Percentiles rank a stretch among this genome's conserved stretches.
These are phyloP conservation scores for Zygoascus biomembranicola DNA, from an alignment of 805 yeast species.

Conservation along the genomic window DNA sequence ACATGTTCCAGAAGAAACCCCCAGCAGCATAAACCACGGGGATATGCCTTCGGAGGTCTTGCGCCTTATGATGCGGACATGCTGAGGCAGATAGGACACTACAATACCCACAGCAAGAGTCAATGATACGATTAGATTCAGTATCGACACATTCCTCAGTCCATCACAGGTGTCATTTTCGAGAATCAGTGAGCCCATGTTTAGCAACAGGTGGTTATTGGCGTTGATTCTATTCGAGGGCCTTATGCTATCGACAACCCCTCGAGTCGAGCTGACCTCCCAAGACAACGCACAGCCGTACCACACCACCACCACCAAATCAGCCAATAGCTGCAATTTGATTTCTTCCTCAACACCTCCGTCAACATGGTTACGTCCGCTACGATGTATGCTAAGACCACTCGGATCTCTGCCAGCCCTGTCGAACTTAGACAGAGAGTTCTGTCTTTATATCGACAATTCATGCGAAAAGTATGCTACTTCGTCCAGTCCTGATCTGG, in stretches of 20 bases:
- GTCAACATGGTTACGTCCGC: conserved; percentile 29
- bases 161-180: conserved; percentile 3
- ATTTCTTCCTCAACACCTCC: neutral
- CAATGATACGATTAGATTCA: conserved; percentile 43
- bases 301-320: neutral
- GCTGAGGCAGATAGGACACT: conserved; percentile 70
- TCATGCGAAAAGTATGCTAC: conserved; percentile 37
- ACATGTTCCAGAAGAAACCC: conserved; percentile 59
- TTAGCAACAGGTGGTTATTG: neutral
- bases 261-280: neutral
- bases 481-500: neutral
- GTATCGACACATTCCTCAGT: conserved; percentile 36
- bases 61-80: conserved; percentile 46
- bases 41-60: conserved; percentile 71
- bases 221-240: no score
- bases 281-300: neutral
- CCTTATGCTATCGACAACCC: neutral
- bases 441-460: conserved; percentile 64
- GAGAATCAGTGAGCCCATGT: neutral
- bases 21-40: conserved; percentile 61
- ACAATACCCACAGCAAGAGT: conserved; percentile 59
- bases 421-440: conserved; percentile 58
- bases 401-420: conserved; percentile 53
- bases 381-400: conserved; percentile 78
- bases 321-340: neutral